Evolutionary conservation across 2,329 filamentous ascomycete genomes (phyloP), one percentile per base, ranked within the genome.

Genomic region (Cytospora piceae): DNA sequence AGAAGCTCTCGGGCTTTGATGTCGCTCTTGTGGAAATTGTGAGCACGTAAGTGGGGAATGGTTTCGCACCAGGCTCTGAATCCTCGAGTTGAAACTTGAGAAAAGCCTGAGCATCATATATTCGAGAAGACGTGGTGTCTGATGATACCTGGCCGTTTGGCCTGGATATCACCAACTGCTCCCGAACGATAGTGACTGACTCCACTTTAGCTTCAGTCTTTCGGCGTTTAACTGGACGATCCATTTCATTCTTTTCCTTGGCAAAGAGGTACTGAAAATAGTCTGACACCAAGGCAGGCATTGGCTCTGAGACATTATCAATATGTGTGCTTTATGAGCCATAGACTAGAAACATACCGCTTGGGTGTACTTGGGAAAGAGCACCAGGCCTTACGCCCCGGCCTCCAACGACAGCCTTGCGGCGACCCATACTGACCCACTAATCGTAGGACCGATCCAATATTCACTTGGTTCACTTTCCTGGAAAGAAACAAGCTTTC

Each of bases 171-270:
- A 63, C 39, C 6, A 71, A 51, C 4, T 63, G 53, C 8, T 68
- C 64, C 34, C 70, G 64, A 7, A 65, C 49, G 32, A 73, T 63
- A 15, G 66, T 61, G 17, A 71, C 53, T 15, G 67, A 66, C 31
- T 67, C 58, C 15, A 56, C 49, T 17, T 20, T 29, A 11, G 49
- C 2, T 14, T 63, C 49, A 15, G 55, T 59, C 42, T 51, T 69
- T 8, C 57, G 52, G 2, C 70, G 68, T 51, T 72, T 72, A 2
- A 64, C 52, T 8, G 70, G 67, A 29, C 61, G 68, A 57, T 61
- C 32, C 17, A 24, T 51, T 17, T 22, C 31, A 2, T 61, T 31
- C 12, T 55, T 27, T 12, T 62, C 27, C 42, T 55, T 53, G n/a
- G 49, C 39, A 24, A 49, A 53, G 20, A 66, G 34, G 8, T 39